Evolutionary conservation across 768 basidiomycete species (phyloP).

Genomic region (Pulveroboletus sp.): DNA sequence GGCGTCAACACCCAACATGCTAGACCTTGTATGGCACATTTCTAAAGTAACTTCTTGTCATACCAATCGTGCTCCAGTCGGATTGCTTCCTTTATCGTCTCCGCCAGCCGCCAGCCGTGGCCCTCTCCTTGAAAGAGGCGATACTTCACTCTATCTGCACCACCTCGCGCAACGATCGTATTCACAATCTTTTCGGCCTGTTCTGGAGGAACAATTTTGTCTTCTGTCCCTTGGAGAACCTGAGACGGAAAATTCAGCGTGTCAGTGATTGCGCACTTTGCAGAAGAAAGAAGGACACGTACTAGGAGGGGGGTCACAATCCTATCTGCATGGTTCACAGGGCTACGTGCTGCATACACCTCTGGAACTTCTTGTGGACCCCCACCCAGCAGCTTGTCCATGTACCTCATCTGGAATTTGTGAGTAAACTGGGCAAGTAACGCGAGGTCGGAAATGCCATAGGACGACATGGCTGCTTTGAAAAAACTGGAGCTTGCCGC

Average conservation of each 20-base stretch:
- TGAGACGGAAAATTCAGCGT: constrained; percentile 24
- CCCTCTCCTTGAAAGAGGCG: constrained; percentile 43
- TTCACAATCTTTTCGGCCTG: constrained; percentile 44
- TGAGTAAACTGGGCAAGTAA: constrained; percentile 60
- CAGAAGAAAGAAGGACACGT: constrained; percentile 12
- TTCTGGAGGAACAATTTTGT: constrained; percentile 61
- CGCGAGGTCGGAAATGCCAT: constrained; percentile 62
- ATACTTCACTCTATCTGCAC: constrained; percentile 30
- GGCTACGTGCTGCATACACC: constrained; percentile 56
- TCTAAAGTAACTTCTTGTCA: constrained; percentile 12
- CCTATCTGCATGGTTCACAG: constrained; percentile 54
- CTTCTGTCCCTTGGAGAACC: constrained; percentile 66
- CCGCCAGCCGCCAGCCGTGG: constrained; percentile 36
- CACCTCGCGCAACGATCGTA: constrained; percentile 18
- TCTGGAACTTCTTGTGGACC: constrained; percentile 47
- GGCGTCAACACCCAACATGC: too few relatives aligned
- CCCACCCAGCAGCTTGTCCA: constrained; percentile 62
- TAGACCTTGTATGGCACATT: background rate
- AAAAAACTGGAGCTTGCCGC: constrained; percentile 39
- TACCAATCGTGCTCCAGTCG: constrained; percentile 36
- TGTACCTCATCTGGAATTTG: constrained; percentile 63
- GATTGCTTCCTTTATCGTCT: constrained; percentile 34
- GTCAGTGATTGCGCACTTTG: background rate
- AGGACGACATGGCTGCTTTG: constrained; percentile 63
- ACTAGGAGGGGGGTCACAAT: constrained; percentile 65